These are phyloP conservation scores for Crataegus laevigata DNA, from an alignment of 306 rosid genomes.

Conservation along the genomic window DNA sequence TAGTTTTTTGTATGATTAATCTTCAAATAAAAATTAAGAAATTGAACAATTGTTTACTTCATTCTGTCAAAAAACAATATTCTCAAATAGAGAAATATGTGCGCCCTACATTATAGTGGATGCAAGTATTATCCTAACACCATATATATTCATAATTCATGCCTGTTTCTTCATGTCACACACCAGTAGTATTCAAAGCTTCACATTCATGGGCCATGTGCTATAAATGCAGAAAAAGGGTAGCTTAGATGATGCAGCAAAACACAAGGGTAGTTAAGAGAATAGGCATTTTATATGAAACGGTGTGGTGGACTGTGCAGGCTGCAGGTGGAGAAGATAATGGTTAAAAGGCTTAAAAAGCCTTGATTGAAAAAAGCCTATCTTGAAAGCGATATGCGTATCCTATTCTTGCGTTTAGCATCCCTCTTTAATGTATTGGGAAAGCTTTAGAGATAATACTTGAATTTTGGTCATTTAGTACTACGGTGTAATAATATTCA, in stretches of 20 bases:
- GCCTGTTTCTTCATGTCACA: slow-evolving; percentile 30
- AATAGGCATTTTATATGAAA: background rate
- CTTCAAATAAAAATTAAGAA: too few species aligned
- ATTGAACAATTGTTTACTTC: too few species aligned
- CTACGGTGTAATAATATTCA: too few species aligned
- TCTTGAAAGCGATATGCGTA: slow-evolving; percentile 29
- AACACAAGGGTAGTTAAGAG: slow-evolving; percentile 1
- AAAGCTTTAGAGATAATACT: background rate
- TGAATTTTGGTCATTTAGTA: too few species aligned
- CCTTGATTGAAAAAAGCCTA: background rate
- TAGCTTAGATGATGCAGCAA: slow-evolving; percentile 2
- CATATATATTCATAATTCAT: slow-evolving; percentile 7
- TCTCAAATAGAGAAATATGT: too few species aligned
- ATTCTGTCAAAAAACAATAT: too few species aligned
- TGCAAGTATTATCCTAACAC: background rate
- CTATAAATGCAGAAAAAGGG: slow-evolving; percentile 23
- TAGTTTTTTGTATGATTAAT: too few species aligned
- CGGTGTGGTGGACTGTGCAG: slow-evolving; percentile 4
- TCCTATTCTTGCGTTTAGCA: slow-evolving; percentile 15
- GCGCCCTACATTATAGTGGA: too few species aligned
- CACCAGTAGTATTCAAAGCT: slow-evolving; percentile 25
- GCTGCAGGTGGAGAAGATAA: slow-evolving; percentile 24
- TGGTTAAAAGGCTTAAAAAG: background rate
- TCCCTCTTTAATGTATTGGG: background rate
- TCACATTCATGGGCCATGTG: slow-evolving; percentile 41